Evolutionary conservation across 305 asterid genomes (phyloP), one percentile per base, ranked within the genome.

Genomic region (Fraxinus platypoda): DNA sequence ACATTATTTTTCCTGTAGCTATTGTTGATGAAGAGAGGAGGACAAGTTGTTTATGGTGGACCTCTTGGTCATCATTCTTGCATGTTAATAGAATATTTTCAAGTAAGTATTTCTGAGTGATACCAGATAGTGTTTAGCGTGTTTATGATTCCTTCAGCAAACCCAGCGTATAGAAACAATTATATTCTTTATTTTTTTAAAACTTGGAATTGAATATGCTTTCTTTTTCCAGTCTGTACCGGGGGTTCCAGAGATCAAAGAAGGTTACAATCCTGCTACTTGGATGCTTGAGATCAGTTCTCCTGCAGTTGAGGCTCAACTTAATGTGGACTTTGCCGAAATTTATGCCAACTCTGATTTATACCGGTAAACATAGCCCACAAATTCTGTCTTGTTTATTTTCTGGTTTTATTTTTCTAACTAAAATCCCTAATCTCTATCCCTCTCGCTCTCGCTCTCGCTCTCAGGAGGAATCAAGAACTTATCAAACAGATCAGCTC

Each of bases 1-100:
- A 57, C 28, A 12, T 70, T 2, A 21, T 62, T 75, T 12, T 37
- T 66, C 59, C 43, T 84, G 85, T 81, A 93, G 97, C 89, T 92
- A 41, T 64, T 93, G 87, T 81, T 94, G 92, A 90, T 95, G 97
- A 95, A 94, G 91, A 91, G 98, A 87, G 98, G 98, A 87, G 98
- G 98, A 26, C 97, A 92, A 83, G 97, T 90, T 43, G 85, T 86
- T 46, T 92, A 93, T 79, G 89, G 90, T 2, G 98, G 98, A 68
- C 92, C 97, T 78, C 97, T 95, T 28, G 98, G 98, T 26, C 93
- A 87, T 74, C 93, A 88, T 64, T 94, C 98, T 74, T 87, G 83
- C 81, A 83, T 81, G 75, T 81, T 95, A 75, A 80, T 94, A 2
- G 94, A 92, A 76, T 90, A 94, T 87, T 95, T 95, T 84, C 88